phyloP scores from a whole-genome alignment of 805 yeast species.

The Candida piceae region DNA sequence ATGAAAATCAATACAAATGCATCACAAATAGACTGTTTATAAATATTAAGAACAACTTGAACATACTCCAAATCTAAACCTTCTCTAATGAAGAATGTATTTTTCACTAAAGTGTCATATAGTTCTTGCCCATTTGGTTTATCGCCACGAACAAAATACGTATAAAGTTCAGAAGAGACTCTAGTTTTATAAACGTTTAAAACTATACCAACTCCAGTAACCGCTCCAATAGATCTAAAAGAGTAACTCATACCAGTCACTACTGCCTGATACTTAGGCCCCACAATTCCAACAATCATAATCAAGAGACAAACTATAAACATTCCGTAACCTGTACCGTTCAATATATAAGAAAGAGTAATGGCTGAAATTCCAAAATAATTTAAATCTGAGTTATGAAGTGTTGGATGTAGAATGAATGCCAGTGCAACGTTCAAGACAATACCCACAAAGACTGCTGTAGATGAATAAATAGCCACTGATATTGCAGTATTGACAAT shows the following conservation, averaged over 20 bases:
- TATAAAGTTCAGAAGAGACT: constrained; percentile 27
- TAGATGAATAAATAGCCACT: constrained; percentile 21
- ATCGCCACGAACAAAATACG: constrained; percentile 24
- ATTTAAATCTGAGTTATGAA: constrained; percentile 11
- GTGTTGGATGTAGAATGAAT: constrained; percentile 21
- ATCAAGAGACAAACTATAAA: constrained; percentile 35
- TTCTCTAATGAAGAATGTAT: constrained; percentile 25
- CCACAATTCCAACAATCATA: constrained; percentile 40
- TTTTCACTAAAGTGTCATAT: constrained; percentile 18
- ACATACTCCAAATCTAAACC: constrained; percentile 25
- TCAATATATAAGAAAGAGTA: constrained; percentile 25
- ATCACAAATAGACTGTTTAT: constrained; percentile 24
- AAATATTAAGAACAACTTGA: constrained; percentile 26
- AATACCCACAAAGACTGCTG: constrained; percentile 19
- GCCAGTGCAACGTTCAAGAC: constrained; percentile 14
- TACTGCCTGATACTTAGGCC: constrained; percentile 41
- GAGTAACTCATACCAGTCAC: constrained; percentile 46
- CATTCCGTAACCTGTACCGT: constrained; percentile 38
- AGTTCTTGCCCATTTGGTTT: constrained; percentile 22
- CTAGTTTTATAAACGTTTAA: constrained; percentile 33
- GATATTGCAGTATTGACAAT: constrained; percentile 20
- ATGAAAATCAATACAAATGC: constrained; percentile 21
- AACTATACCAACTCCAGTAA: constrained; percentile 40
- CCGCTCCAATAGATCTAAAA: constrained; percentile 45
- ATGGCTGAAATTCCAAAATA: constrained; percentile 17